Percentiles rank a stretch among this genome's conserved stretches.
Conservation (phyloP, 352 stramenopile species). For the Salisapilia sapeloensis region DNA sequence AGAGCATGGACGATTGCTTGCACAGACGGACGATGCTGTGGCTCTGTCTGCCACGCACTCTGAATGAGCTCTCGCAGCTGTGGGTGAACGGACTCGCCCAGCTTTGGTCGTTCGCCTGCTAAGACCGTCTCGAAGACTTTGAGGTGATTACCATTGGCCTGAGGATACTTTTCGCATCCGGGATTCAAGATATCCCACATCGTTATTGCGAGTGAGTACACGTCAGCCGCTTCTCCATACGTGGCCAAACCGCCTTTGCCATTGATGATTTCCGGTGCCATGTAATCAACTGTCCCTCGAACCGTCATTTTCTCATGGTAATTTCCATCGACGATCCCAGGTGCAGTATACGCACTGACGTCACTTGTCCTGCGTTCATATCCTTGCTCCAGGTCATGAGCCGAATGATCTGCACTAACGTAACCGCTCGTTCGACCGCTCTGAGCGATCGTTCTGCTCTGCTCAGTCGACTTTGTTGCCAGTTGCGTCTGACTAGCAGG, state of each 20-base stretch:
- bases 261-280: conserved; percentile 69
- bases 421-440: not conserved
- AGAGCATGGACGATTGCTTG: conserved; percentile 22
- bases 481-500: conserved; percentile 3
- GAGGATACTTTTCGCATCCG: conserved; percentile 23
- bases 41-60: conserved; percentile 30
- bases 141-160: conserved; percentile 22
- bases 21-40: conserved; percentile 22
- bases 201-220: conserved; percentile 60
- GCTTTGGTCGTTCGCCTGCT: conserved; percentile 16
- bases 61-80: conserved; percentile 40
- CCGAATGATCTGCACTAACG: conserved; percentile 1
- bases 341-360: too few relatives aligned
- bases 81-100: conserved; percentile 17
- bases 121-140: conserved; percentile 30
- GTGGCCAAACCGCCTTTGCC: conserved; percentile 20
- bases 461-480: not conserved
- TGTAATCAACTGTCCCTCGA: conserved; percentile 58
- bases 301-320: conserved; percentile 23
- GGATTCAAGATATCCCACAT: conserved; percentile 65
- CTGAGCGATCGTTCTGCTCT: conserved; percentile 1
- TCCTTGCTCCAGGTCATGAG: not conserved
- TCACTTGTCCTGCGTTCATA: conserved; percentile 1
- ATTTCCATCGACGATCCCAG: too few relatives aligned
- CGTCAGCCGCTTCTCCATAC: conserved; percentile 50